Percentiles rank a stretch among this genome's conserved stretches.
phyloP scores from a whole-genome alignment of 106 monocot genomes.

The Acanthochlamys bracteata region DNA sequence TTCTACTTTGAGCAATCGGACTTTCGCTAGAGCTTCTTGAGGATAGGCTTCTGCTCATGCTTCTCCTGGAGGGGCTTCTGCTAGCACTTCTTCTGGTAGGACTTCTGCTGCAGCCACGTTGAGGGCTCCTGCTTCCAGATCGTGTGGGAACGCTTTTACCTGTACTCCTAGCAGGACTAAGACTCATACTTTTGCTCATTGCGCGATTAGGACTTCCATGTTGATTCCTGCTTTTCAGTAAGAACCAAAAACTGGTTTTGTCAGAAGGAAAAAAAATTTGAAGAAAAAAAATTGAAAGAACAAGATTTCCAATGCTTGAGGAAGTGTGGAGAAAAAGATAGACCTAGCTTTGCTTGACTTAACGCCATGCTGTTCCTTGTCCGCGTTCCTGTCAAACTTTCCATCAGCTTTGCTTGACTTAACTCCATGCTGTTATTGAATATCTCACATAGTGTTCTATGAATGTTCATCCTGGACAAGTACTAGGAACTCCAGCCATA shows the following conservation, averaged over 20 bases:
- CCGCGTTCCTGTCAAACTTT: too few species aligned
- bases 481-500: conserved; percentile 57
- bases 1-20: conserved; percentile 6
- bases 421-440: too few species aligned
- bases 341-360: too few species aligned
- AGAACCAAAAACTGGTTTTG: conserved; percentile 22
- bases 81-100: conserved; percentile 24
- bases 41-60: conserved; percentile 27
- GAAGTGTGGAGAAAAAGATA: too few species aligned
- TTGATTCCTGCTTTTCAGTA: conserved; percentile 63
- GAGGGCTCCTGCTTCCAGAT: conserved; percentile 26
- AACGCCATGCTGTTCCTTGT: too few species aligned
- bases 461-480: conserved; percentile 74
- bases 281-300: too few species aligned
- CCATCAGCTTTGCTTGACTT: too few species aligned
- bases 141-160: conserved; percentile 38
- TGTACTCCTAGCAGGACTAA: conserved; percentile 40
- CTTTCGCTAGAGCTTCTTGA: not conserved
- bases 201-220: conserved; percentile 38
- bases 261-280: conserved; percentile 23
- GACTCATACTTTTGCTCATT: conserved; percentile 77
- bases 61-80: conserved; percentile 19
- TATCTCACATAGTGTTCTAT: too few species aligned
- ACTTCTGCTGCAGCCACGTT: conserved; percentile 23
- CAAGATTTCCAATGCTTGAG: too few species aligned